Evolutionary conservation across 129 eudicot species (phyloP).

Genomic region (Logfia minima): DNA sequence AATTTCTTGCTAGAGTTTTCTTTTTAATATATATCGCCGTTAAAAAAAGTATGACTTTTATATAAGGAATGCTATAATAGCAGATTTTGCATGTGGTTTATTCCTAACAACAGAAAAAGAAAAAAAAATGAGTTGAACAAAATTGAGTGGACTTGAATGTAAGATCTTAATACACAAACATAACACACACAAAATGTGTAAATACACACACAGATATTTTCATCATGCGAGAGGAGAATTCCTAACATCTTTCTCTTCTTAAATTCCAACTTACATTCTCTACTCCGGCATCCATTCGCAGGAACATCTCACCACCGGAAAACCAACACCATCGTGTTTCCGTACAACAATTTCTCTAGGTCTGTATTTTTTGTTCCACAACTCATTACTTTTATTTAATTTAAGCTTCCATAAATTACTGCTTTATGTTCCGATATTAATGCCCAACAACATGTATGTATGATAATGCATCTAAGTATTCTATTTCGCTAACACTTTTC

Average conservation of each 20-base stretch:
- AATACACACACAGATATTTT: slow-evolving; percentile 35
- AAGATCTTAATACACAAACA: slow-evolving; percentile 7
- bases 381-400: neutral
- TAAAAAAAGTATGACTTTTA: no score
- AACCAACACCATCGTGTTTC: slow-evolving; percentile 7
- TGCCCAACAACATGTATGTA: slow-evolving; percentile 31
- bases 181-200: slow-evolving; percentile 25
- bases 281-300: slow-evolving; percentile 24
- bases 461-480: slow-evolving; percentile 23
- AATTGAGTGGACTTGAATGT: neutral
- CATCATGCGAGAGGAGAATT: slow-evolving; percentile 24
- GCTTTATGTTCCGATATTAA: slow-evolving; percentile 50
- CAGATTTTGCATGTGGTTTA: no score
- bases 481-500: slow-evolving; percentile 24
- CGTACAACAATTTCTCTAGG: slow-evolving; percentile 10
- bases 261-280: slow-evolving; percentile 11
- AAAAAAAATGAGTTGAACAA: neutral
- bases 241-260: slow-evolving; percentile 31
- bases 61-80: no score
- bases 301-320: slow-evolving; percentile 24
- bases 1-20: no score
- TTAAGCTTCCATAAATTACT: slow-evolving; percentile 13
- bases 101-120: neutral
- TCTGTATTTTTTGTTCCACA: neutral
- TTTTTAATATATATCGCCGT: no score